Conservation (phyloP, 2,329 filamentous ascomycete genomes). For the Botryotinia narcissicola region DNA sequence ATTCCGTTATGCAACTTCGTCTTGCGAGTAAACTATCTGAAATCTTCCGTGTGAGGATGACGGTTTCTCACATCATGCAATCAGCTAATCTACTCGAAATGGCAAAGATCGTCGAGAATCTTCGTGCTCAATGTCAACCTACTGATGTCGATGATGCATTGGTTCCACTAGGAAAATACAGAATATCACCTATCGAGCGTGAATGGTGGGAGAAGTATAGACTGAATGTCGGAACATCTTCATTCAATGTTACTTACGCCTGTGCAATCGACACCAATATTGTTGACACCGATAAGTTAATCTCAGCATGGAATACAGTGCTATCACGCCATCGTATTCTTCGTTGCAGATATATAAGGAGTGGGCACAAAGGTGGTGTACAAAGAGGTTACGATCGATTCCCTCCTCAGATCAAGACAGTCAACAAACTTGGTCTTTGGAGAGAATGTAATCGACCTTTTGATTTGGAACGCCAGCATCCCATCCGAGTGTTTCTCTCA, state of each 20-base stretch:
- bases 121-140: neutral
- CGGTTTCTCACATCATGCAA: constrained; percentile 28
- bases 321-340: constrained; percentile 21
- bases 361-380: neutral
- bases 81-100: constrained; percentile 10
- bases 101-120: constrained; percentile 5
- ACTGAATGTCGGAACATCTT: constrained; percentile 22
- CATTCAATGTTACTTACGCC: constrained; percentile 36
- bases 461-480: constrained; percentile 27
- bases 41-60: constrained; percentile 22
- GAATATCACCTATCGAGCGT: constrained; percentile 20
- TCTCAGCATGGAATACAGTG: constrained; percentile 30
- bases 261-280: constrained; percentile 8
- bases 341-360: constrained; percentile 19
- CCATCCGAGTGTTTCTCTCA: constrained; percentile 36
- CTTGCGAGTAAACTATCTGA: constrained; percentile 25
- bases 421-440: constrained; percentile 20
- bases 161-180: constrained; percentile 2
- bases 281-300: constrained; percentile 28
- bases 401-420: constrained; percentile 17
- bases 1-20: constrained; percentile 34
- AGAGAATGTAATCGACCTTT: constrained; percentile 33
- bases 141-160: neutral
- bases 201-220: constrained; percentile 21
- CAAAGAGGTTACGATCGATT: constrained; percentile 10